Percentiles rank a stretch among this genome's conserved stretches.
These are phyloP conservation scores for Verticillium zaregamsianum DNA, from an alignment of 2,329 filamentous ascomycete species.

Conservation along the genomic window DNA sequence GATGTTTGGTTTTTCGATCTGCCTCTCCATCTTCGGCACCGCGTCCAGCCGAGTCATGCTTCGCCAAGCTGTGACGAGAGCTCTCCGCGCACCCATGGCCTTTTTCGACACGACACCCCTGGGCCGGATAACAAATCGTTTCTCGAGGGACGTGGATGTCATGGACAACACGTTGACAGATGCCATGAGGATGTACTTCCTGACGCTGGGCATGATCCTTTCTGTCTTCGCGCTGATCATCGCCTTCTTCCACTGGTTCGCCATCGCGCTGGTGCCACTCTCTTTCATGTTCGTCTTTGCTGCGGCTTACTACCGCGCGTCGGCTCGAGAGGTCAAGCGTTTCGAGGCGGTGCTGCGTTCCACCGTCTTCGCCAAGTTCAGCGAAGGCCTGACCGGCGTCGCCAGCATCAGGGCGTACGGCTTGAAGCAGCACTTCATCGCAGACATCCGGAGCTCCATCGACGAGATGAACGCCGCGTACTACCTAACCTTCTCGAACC, in stretches of 20 bases:
- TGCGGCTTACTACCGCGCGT: constrained; percentile 82
- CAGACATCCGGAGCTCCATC: constrained; percentile 65
- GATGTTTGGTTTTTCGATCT: constrained; percentile 76
- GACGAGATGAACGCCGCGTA: constrained; percentile 94
- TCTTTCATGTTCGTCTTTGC: constrained; percentile 76
- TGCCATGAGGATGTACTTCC: constrained; percentile 86
- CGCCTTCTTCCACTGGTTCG: constrained; percentile 90
- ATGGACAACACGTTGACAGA: constrained; percentile 94
- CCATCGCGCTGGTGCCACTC: constrained; percentile 57
- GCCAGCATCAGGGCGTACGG: constrained; percentile 89
- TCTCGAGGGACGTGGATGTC: constrained; percentile 90
- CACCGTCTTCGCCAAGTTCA: constrained; percentile 83
- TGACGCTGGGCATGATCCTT: constrained; percentile 77
- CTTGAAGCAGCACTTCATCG: constrained; percentile 69
- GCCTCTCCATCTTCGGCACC: constrained; percentile 76
- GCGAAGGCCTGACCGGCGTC: constrained; percentile 79
- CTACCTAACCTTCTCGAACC: constrained; percentile 92
- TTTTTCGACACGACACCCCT: constrained; percentile 98
- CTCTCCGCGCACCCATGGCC: constrained; percentile 71
- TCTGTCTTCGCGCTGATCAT: constrained; percentile 88
- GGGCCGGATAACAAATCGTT: constrained; percentile 92
- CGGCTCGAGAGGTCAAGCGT: constrained; percentile 89
- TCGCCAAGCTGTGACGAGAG: constrained; percentile 70
- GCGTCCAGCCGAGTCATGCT: constrained; percentile 79
- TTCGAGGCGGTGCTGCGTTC: constrained; percentile 89